Percentiles rank a stretch among this genome's conserved stretches.
phyloP scores from a whole-genome alignment of 2,329 filamentous ascomycete species.

The Aspergillus novoparasiticus region DNA sequence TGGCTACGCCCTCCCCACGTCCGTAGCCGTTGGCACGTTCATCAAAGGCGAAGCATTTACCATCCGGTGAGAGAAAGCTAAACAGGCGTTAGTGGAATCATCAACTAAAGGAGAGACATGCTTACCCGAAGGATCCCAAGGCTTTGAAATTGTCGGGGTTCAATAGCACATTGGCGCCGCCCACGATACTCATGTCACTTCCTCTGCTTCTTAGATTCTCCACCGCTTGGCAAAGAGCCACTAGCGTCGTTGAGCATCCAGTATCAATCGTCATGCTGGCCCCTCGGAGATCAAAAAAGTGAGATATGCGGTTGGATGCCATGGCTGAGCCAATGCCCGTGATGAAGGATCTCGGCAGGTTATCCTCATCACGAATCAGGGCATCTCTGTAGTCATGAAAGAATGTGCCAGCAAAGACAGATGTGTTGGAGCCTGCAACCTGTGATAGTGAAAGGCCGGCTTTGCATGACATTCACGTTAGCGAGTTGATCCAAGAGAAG shows the following conservation, averaged over 20 bases:
- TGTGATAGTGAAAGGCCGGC: constrained; percentile 13
- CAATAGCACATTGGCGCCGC: background rate
- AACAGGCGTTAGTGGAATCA: too few species aligned
- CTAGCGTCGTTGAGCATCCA: constrained; percentile 26
- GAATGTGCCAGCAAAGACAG: constrained; percentile 26
- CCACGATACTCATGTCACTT: constrained; percentile 19
- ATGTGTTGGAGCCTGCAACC: constrained; percentile 23
- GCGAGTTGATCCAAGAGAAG: background rate
- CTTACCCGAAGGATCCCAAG: background rate
- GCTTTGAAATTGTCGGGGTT: constrained; percentile 6
- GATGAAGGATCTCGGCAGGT: constrained; percentile 20
- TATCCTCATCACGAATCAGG: constrained; percentile 25
- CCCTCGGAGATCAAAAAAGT: constrained; percentile 30
- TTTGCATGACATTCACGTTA: background rate
- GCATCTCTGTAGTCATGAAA: constrained; percentile 23
- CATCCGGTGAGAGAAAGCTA: background rate
- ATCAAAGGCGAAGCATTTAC: constrained; percentile 1
- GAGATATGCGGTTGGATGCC: constrained; percentile 33
- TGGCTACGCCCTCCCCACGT: constrained; percentile 8
- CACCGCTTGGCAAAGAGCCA: constrained; percentile 30
- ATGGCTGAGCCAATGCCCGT: constrained; percentile 13
- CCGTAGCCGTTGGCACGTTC: constrained; percentile 1
- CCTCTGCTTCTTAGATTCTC: constrained; percentile 19
- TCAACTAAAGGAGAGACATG: fast-evolving
- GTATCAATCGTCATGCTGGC: constrained; percentile 32